phyloP scores from a whole-genome alignment of 345 rosid species.

The Salix udensis region DNA sequence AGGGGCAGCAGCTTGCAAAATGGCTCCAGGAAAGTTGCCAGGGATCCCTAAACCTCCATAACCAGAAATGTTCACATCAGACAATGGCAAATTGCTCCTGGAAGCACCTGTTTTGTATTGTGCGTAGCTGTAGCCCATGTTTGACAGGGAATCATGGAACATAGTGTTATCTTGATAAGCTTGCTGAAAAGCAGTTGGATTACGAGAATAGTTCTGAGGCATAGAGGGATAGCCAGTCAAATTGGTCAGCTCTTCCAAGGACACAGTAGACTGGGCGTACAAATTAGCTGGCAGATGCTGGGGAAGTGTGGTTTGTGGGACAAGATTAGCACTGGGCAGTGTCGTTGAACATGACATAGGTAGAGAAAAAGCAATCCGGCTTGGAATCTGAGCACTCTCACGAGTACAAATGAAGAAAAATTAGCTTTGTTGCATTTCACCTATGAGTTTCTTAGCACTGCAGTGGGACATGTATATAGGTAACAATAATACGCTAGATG shows the following conservation, averaged over 20 bases:
- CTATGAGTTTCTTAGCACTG: not conserved
- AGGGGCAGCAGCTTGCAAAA: conserved; percentile 17
- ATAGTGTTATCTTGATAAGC: conserved; percentile 16
- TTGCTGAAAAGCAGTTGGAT: conserved; percentile 26
- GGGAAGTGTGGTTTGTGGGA: conserved; percentile 8
- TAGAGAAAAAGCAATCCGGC: conserved; percentile 19
- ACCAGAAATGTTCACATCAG: conserved; percentile 16
- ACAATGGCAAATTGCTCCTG: conserved; percentile 20
- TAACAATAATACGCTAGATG: not conserved
- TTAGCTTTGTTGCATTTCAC: not conserved
- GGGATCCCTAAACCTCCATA: conserved; percentile 28
- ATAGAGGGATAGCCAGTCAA: conserved; percentile 19
- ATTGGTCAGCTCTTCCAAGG: conserved; percentile 11
- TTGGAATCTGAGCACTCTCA: conserved; percentile 21
- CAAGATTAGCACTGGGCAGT: conserved; percentile 12
- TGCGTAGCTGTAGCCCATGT: conserved; percentile 20
- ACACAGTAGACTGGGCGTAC: conserved; percentile 13
- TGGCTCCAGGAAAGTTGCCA: conserved; percentile 16
- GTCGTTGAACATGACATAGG: conserved; percentile 14
- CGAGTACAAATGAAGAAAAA: not conserved
- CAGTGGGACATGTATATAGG: not conserved
- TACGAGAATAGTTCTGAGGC: conserved; percentile 17
- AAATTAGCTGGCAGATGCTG: conserved; percentile 16
- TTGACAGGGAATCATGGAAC: conserved; percentile 25
- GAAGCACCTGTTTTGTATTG: conserved; percentile 12